Evolutionary conservation across 2,329 filamentous ascomycete species (phyloP).

Genomic region (Aspergillus hortae): DNA sequence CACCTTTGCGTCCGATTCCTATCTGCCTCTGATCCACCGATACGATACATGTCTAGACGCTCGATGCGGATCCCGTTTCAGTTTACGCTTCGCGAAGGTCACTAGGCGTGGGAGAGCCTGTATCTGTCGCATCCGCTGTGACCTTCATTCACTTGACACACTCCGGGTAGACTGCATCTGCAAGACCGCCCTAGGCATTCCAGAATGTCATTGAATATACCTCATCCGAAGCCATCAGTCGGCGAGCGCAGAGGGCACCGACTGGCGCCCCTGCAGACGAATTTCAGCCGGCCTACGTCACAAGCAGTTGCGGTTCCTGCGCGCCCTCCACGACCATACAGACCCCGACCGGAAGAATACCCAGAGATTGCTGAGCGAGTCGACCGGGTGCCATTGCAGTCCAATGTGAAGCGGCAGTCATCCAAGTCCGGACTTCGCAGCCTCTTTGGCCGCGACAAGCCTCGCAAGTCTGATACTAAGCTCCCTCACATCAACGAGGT

Average conservation of each 20-base stretch:
- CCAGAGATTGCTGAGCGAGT: constrained; percentile 22
- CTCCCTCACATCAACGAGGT: constrained; percentile 33
- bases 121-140: too few relatives aligned
- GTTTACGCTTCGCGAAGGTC: too few relatives aligned
- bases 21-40: not conserved
- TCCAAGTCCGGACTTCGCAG: constrained; percentile 37
- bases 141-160: not conserved
- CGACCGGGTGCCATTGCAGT: constrained; percentile 31
- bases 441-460: constrained; percentile 36
- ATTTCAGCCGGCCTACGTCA: constrained; percentile 29
- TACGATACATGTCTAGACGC: not conserved
- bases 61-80: not conserved
- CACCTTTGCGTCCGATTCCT: not conserved
- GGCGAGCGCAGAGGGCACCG: constrained; percentile 36
- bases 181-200: not conserved
- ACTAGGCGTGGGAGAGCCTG: not conserved
- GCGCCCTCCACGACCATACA: constrained; percentile 21
- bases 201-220: constrained; percentile 17
- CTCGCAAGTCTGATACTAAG: constrained; percentile 26
- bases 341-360: constrained; percentile 31
- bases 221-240: constrained; percentile 23
- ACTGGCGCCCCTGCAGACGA: constrained; percentile 36
- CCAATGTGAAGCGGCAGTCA: constrained; percentile 28
- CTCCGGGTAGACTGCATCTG: not conserved
- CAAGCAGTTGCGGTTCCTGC: constrained; percentile 12